phyloP scores from a whole-genome alignment of 495 filamentous ascomycete genomes.

The Pseudotulostoma volvatum region DNA sequence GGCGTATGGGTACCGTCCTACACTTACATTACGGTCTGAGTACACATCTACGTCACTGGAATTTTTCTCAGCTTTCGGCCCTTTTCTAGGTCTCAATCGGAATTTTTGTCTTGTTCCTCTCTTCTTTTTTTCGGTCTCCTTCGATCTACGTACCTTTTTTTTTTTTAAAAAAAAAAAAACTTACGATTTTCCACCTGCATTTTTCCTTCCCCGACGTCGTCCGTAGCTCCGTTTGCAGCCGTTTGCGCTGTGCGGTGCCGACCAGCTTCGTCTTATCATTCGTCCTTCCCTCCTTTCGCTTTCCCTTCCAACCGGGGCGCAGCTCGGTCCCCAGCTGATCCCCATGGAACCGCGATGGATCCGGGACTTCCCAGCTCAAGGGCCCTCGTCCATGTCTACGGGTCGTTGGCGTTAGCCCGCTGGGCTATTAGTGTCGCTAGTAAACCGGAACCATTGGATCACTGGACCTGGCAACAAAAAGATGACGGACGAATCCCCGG shows the following conservation, averaged over 20 bases:
- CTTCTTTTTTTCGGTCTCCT: background rate
- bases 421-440: too few relatives aligned
- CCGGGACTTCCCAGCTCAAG: conserved; percentile 12
- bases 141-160: background rate
- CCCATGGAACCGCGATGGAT: conserved; percentile 13
- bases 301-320: conserved; percentile 16
- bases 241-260: background rate
- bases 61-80: conserved; percentile 9
- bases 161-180: too few relatives aligned
- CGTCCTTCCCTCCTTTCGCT: background rate
- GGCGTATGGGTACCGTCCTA: background rate
- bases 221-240: background rate
- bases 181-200: background rate
- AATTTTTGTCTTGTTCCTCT: conserved; percentile 1
- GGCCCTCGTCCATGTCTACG: conserved; percentile 26
- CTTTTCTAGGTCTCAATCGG: conserved; percentile 5
- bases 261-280: background rate
- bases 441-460: too few relatives aligned
- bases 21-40: background rate
- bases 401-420: conserved; percentile 26
- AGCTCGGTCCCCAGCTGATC: conserved; percentile 22
- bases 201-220: background rate
- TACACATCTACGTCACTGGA: conserved; percentile 17
- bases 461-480: too few relatives aligned
- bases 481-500: too few relatives aligned